Evolutionary conservation across 495 filamentous ascomycete species (phyloP), one percentile per base, ranked within the genome.

Genomic region (Penicillium psychrofluorescens): DNA sequence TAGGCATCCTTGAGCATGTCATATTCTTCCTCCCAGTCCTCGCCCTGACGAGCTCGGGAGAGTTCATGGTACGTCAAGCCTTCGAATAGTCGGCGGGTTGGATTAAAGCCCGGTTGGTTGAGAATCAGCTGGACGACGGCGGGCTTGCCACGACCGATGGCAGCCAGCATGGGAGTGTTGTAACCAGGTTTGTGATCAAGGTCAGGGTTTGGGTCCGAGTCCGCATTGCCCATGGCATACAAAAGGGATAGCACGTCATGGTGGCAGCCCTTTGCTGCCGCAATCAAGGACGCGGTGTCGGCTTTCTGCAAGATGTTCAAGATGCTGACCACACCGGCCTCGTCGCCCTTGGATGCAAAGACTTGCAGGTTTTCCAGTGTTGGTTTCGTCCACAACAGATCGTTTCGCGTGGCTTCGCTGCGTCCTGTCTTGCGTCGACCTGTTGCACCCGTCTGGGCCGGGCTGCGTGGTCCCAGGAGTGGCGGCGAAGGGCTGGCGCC

Each of bases 191-290:
- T 73, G 35, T 73, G 70, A 28, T 65, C 65, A 15, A 64, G 51
- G 11, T 77, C 43, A 5, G 86, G 84, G 7, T 76, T 72, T 0
- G 91, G 92, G 58, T 95, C 90, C 2, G 87, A 80, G 50, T 95
- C 80, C 12, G 83, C 81, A 41, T 75, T 71, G 2, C 88, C 86
- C 54, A 95, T 76, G 7, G 87, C 94, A 44, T 97, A 69, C 40
- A 97, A 71, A 33, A 95, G 72, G 55, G 86, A 86, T 36, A 97
- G 75, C 11, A 95, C 85, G 30, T 88, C 80, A 45, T 85, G 81
- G 55, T 98, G 91, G 2, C 91, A 91, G 36, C 89, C 92, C 54
- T 85, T 83, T n/a, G 91, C 90, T 7, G 92, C 94, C 41, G 86
- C 87, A 39, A 94, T 85, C 54, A 95, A 78, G 35, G 87, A 86